Evolutionary conservation across 352 stramenopile genomes (phyloP).

Genomic region (Globisporangium iwayamae): DNA sequence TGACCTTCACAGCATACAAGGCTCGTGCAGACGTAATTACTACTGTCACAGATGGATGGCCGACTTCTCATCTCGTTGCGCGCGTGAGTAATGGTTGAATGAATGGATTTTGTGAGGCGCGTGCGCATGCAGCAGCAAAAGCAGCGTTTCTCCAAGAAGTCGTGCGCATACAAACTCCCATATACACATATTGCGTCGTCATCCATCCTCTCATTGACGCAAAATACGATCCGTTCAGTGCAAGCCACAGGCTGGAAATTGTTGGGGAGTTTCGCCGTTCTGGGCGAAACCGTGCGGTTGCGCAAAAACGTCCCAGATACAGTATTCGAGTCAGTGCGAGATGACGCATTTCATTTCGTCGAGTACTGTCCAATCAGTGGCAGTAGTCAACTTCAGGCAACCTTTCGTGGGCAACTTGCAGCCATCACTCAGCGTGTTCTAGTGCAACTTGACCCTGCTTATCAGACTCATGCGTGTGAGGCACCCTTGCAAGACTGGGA

Average conservation of each 20-base stretch:
- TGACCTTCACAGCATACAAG: too few relatives aligned
- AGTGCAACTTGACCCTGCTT: too few relatives aligned
- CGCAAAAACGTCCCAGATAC: neutral
- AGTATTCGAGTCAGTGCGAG: neutral
- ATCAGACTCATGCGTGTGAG: too few relatives aligned
- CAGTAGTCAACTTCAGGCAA: neutral
- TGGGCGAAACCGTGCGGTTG: neutral
- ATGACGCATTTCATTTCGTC: neutral
- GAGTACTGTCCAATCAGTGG: neutral
- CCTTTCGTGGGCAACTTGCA: too few relatives aligned
- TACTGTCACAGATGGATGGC: neutral
- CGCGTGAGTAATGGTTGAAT: neutral
- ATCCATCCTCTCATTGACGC: neutral
- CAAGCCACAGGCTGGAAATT: too few relatives aligned
- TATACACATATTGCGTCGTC: neutral
- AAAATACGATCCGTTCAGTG: neutral
- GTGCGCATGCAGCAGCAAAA: too few relatives aligned
- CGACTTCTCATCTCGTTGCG: neutral
- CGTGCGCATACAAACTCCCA: neutral
- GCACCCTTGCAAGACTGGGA: too few relatives aligned
- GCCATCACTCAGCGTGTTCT: too few relatives aligned
- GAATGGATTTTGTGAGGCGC: neutral
- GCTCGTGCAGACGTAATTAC: too few relatives aligned
- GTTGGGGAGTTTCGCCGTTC: too few relatives aligned
- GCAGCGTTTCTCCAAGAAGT: neutral